These are phyloP conservation scores for Theileria orientalis DNA, from an alignment of 169 alveolate species.

Conservation along the genomic window DNA sequence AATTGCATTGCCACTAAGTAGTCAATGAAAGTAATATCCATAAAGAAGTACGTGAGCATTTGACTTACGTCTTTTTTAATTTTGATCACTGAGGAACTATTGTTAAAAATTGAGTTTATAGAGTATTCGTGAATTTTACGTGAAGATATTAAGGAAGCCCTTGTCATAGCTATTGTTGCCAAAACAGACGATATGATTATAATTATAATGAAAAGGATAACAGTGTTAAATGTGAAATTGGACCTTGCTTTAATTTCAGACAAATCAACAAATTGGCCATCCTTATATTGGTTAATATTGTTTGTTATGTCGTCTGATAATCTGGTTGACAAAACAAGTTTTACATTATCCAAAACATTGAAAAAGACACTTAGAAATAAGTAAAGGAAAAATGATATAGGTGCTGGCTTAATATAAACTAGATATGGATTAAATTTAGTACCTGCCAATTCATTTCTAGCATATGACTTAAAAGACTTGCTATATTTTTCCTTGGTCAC, in stretches of 20 bases:
- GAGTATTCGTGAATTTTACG: conserved; percentile 33
- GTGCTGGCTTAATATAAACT: conserved; percentile 2
- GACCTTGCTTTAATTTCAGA: background rate
- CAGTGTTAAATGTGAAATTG: background rate
- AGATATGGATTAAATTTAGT: conserved; percentile 1
- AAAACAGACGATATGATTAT: background rate
- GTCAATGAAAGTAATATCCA: conserved; percentile 38
- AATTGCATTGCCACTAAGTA: conserved; percentile 19
- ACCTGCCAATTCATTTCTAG: background rate
- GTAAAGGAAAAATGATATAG: background rate
- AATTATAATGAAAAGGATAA: background rate
- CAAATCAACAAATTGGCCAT: too few species aligned
- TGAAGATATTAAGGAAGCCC: conserved; percentile 20
- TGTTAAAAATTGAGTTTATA: too few species aligned
- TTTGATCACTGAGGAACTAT: conserved; percentile 3
- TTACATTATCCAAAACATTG: too few species aligned
- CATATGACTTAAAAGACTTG: background rate
- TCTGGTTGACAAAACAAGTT: conserved; percentile 9
- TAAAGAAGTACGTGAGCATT: conserved; percentile 12
- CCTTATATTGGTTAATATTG: background rate
- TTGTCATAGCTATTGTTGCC: background rate
- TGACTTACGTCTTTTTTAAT: conserved; percentile 22
- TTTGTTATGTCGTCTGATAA: conserved; percentile 7
- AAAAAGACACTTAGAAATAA: background rate
- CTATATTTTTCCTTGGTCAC: background rate